Conservation (phyloP, 495 filamentous ascomycete genomes). For the Penicillium argentinense region DNA sequence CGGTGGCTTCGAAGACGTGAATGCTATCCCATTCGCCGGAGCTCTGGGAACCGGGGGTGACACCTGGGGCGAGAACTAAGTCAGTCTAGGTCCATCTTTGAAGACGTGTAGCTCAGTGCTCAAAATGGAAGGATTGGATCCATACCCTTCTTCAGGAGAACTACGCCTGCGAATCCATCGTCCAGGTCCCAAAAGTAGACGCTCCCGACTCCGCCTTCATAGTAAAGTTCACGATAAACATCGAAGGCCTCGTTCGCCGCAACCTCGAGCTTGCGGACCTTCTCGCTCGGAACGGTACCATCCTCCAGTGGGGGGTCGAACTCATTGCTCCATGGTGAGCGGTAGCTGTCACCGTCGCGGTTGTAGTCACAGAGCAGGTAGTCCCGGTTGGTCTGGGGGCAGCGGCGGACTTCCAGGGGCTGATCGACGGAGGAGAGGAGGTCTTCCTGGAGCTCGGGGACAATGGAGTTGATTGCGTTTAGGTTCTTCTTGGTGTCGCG, state of each 20-base stretch:
- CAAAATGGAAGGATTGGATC: background rate
- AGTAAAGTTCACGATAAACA: slow-evolving; percentile 96
- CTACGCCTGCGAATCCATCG: slow-evolving; percentile 95
- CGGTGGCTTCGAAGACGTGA: slow-evolving; percentile 95
- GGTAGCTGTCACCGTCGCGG: slow-evolving; percentile 95
- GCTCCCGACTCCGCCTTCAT: slow-evolving; percentile 90
- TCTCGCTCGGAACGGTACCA: slow-evolving; percentile 77
- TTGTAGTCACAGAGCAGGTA: slow-evolving; percentile 99
- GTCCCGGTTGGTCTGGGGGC: slow-evolving; percentile 84
- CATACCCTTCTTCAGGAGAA: slow-evolving; percentile 89
- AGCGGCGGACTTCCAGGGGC: slow-evolving; percentile 82
- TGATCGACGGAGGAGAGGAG: slow-evolving; percentile 97
- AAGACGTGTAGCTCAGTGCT: background rate
- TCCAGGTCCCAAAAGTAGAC: slow-evolving; percentile 99
- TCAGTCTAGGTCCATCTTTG: slow-evolving; percentile 1
- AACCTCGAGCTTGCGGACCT: slow-evolving; percentile 90
- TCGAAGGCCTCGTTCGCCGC: slow-evolving; percentile 95
- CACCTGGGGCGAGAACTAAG: slow-evolving; percentile 38
- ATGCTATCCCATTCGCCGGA: slow-evolving; percentile 96
- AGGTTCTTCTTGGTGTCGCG: slow-evolving; percentile 86
- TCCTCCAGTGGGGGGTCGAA: slow-evolving; percentile 87
- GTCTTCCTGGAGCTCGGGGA: slow-evolving; percentile 93
- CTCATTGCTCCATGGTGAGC: slow-evolving; percentile 96
- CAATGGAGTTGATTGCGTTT: slow-evolving; percentile 76
- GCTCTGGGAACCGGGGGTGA: slow-evolving; percentile 65